phyloP scores from a whole-genome alignment of 208 protist species.

The Leishmania tropica region DNA sequence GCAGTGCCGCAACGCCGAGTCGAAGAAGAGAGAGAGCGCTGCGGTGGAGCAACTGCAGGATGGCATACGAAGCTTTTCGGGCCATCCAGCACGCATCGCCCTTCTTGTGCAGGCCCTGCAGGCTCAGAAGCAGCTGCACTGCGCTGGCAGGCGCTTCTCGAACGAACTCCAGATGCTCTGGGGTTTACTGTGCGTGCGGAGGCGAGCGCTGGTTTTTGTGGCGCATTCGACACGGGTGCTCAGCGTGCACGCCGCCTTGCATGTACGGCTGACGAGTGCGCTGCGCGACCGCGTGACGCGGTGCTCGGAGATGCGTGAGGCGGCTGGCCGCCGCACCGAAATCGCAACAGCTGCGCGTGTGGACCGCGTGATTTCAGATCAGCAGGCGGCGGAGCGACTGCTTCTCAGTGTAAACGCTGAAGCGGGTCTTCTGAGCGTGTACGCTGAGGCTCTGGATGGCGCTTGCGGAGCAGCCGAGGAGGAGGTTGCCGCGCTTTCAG shows the following conservation, averaged over 20 bases:
- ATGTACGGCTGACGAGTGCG: neutral
- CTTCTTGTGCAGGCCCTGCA: slow-evolving; percentile 51
- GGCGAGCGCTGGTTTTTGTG: neutral
- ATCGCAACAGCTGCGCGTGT: neutral
- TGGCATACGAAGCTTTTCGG: slow-evolving; percentile 39
- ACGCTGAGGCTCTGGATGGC: neutral
- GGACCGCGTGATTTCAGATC: neutral
- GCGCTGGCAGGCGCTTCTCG: neutral
- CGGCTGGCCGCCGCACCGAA: neutral
- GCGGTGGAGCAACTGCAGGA: slow-evolving; percentile 38
- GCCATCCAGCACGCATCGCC: slow-evolving; percentile 44
- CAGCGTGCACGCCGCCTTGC: slow-evolving; percentile 1
- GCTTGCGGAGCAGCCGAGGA: slow-evolving; percentile 5
- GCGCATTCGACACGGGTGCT: neutral
- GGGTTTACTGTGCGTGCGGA: slow-evolving; percentile 5
- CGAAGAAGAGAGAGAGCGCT: slow-evolving; percentile 20
- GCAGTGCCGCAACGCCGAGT: slow-evolving; percentile 22
- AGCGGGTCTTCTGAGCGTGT: neutral
- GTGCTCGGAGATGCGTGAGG: neutral
- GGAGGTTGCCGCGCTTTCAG: slow-evolving; percentile 21
- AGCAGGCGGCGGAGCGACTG: neutral
- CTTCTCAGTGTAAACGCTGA: neutral
- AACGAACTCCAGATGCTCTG: slow-evolving; percentile 1
- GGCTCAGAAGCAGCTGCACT: slow-evolving; percentile 33
- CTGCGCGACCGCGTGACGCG: neutral